These are phyloP conservation scores for Butyriboletus loyo DNA, from an alignment of 768 basidiomycete species.

Conservation along the genomic window DNA sequence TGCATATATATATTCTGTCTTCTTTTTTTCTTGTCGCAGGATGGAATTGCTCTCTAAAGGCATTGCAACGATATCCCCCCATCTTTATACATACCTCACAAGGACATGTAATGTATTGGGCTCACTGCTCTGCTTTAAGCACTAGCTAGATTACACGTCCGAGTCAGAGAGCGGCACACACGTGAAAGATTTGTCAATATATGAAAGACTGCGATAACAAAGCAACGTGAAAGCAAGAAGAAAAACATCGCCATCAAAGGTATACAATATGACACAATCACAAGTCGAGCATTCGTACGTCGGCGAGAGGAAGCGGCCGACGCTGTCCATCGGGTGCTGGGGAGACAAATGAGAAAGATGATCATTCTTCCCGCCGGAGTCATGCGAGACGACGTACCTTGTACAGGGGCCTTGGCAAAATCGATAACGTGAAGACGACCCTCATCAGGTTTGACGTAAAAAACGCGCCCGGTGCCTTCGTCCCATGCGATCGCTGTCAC, in stretches of 20 bases:
- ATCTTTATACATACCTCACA: conserved; percentile 24
- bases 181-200: background rate
- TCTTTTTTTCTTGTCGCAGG: conserved; percentile 4
- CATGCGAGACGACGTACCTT: conserved; percentile 29
- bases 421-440: conserved; percentile 46
- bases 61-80: conserved; percentile 19
- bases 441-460: conserved; percentile 45
- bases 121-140: conserved; percentile 8
- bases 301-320: conserved; percentile 28
- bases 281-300: conserved; percentile 32
- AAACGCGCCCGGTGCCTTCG: conserved; percentile 59
- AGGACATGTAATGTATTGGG: conserved; percentile 24
- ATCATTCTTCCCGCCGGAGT: background rate
- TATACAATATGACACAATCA: conserved; percentile 6
- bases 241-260: background rate
- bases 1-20: conserved; percentile 6
- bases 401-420: conserved; percentile 37
- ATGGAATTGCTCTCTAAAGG: conserved; percentile 9
- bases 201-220: background rate
- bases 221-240: conserved; percentile 5
- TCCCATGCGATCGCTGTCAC: conserved; percentile 61
- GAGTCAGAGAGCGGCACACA: background rate
- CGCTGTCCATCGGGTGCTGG: conserved; percentile 35
- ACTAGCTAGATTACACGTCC: conserved; percentile 17
- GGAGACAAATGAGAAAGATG: conserved; percentile 25